phyloP scores from a whole-genome alignment of 345 rosid genomes.

The Cardamine occulta region DNA sequence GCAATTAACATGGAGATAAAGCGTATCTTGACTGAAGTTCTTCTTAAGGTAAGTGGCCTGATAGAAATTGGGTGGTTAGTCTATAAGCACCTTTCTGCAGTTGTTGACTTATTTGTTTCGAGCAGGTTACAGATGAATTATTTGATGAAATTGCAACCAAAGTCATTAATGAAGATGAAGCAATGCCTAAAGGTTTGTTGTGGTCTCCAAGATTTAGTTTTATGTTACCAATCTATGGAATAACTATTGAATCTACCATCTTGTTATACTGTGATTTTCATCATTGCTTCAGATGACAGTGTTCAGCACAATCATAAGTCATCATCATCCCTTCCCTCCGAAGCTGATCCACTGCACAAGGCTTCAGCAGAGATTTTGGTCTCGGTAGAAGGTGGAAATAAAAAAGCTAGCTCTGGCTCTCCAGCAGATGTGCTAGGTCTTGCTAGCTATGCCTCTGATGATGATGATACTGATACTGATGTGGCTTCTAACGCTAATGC shows the following conservation, averaged over 20 bases:
- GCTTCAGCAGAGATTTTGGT: conserved; percentile 58
- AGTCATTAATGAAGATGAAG: conserved; percentile 80
- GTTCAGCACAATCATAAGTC: conserved; percentile 47
- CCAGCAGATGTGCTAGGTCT: conserved; percentile 90
- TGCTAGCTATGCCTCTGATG: conserved; percentile 90
- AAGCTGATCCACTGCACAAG: conserved; percentile 48
- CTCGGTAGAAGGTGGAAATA: conserved; percentile 51
- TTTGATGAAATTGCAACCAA: conserved; percentile 96
- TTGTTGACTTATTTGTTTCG: conserved; percentile 40
- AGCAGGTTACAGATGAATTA: conserved; percentile 92
- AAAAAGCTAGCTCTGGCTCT: conserved; percentile 60
- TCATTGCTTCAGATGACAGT: conserved; percentile 52
- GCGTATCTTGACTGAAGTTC: conserved; percentile 91
- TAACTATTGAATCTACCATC: conserved; percentile 21
- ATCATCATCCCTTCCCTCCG: conserved; percentile 47
- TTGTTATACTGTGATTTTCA: conserved; percentile 22
- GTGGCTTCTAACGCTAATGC: conserved; percentile 62
- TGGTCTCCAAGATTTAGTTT: conserved; percentile 18
- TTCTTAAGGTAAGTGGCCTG: conserved; percentile 65
- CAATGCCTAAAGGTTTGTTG: conserved; percentile 57
- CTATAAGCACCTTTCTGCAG: not conserved
- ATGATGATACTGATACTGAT: conserved; percentile 55
- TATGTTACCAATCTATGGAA: conserved; percentile 4
- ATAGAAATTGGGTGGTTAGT: conserved; percentile 35
- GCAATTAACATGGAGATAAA: conserved; percentile 94